These are phyloP conservation scores for Volvariella surrecta DNA, from an alignment of 1,284 basidiomycete genomes.

Conservation along the genomic window DNA sequence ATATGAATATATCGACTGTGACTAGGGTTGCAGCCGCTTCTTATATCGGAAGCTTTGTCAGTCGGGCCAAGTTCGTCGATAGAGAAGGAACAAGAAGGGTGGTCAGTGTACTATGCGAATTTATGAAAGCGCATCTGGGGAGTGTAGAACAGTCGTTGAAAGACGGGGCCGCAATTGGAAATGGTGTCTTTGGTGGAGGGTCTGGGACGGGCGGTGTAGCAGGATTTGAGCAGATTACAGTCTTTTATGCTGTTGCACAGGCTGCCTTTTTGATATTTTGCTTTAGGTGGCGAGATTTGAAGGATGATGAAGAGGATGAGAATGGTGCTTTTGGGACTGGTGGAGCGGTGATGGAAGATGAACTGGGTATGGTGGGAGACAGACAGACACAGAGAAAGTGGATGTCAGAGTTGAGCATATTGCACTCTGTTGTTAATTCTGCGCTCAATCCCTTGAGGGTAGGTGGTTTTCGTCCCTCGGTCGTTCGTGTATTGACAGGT, in stretches of 20 bases:
- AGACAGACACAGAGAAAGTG: slow-evolving; percentile 53
- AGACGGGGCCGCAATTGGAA: slow-evolving; percentile 56
- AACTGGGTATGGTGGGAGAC: slow-evolving; percentile 18
- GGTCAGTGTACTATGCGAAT: slow-evolving; percentile 79
- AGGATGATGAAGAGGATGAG: slow-evolving; percentile 49
- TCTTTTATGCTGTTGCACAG: slow-evolving; percentile 93
- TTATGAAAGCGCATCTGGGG: slow-evolving; percentile 61
- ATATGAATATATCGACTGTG: slow-evolving; percentile 44
- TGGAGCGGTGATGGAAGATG: not conserved
- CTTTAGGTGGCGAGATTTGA: slow-evolving; percentile 90
- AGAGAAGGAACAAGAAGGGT: slow-evolving; percentile 71
- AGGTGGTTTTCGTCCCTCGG: slow-evolving; percentile 8
- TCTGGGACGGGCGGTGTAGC: slow-evolving; percentile 18
- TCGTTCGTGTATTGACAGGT: not conserved
- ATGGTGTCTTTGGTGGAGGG: slow-evolving; percentile 18
- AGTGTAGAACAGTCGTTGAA: not conserved
- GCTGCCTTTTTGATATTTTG: slow-evolving; percentile 97
- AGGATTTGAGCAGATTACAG: slow-evolving; percentile 47
- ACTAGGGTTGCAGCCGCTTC: slow-evolving; percentile 86
- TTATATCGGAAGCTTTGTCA: slow-evolving; percentile 91
- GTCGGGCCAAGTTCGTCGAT: slow-evolving; percentile 84
- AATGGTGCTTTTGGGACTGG: slow-evolving; percentile 21
- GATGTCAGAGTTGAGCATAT: slow-evolving; percentile 75
- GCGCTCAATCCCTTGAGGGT: slow-evolving; percentile 90
- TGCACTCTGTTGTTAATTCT: slow-evolving; percentile 79